These are phyloP conservation scores for Mrakia blollopis DNA, from an alignment of 768 basidiomycete genomes.

Conservation along the genomic window DNA sequence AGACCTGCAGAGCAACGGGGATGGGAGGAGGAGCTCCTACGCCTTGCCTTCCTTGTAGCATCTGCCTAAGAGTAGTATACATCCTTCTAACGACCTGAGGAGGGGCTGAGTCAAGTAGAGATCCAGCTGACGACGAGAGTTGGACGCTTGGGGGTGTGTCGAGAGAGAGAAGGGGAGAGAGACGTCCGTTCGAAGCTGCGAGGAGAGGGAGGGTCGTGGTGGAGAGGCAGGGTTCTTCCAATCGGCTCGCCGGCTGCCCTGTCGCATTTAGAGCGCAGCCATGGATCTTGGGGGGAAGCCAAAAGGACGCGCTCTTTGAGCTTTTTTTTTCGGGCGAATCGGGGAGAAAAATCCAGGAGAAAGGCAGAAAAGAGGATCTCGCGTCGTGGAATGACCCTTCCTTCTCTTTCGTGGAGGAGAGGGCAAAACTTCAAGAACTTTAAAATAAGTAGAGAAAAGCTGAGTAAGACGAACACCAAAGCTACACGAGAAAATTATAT, in stretches of 20 bases:
- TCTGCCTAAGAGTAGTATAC: background rate
- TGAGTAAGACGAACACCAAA: background rate
- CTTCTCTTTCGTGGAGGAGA: background rate
- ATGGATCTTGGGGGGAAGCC: background rate
- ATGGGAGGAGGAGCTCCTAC: slow-evolving; percentile 16
- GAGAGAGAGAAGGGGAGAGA: background rate
- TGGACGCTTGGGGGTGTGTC: background rate
- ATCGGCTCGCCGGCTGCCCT: background rate
- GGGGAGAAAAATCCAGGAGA: background rate
- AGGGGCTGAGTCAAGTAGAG: too few relatives aligned
- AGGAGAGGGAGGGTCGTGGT: background rate
- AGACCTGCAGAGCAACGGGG: slow-evolving; percentile 10
- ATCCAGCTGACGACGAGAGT: background rate
- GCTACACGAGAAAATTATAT: too few relatives aligned
- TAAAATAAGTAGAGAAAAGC: too few relatives aligned
- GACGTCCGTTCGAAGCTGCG: background rate
- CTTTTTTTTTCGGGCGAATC: background rate
- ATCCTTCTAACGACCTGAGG: background rate
- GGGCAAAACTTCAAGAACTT: too few relatives aligned
- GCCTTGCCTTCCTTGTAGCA: background rate
- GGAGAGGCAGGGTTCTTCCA: background rate
- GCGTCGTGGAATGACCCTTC: too few relatives aligned
- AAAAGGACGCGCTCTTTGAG: background rate
- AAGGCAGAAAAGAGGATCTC: background rate
- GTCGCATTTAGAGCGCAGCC: background rate